Evolutionary conservation across 169 alveolate genomes (phyloP).

Genomic region (Plasmodium gonderi): DNA sequence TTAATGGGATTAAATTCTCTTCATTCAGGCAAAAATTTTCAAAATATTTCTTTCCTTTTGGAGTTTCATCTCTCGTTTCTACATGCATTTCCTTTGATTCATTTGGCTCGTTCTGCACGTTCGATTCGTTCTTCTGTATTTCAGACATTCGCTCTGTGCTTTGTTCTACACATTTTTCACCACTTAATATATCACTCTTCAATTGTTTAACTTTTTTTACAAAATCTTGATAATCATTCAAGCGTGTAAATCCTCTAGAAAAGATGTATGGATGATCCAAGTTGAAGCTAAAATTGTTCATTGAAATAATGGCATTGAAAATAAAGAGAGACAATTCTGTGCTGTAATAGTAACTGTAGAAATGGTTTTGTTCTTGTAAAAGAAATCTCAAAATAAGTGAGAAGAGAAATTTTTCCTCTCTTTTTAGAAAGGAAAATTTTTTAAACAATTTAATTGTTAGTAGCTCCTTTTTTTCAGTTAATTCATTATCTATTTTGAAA

Average conservation of each 20-base stretch:
- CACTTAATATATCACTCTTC: no score
- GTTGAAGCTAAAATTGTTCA: slow-evolving; percentile 34
- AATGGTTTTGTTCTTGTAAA: slow-evolving; percentile 58
- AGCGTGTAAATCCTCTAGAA: slow-evolving; percentile 2
- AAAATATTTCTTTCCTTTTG: not conserved
- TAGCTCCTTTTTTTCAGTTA: not conserved
- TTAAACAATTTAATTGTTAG: not conserved
- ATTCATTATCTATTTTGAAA: slow-evolving; percentile 35
- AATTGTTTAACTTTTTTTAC: not conserved
- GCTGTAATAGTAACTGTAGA: slow-evolving; percentile 50
- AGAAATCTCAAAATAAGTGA: slow-evolving; percentile 23
- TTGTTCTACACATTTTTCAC: no score
- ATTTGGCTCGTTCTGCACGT: no score
- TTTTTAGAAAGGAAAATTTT: slow-evolving; percentile 20
- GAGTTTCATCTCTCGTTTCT: no score
- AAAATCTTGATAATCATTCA: slow-evolving; percentile 2
- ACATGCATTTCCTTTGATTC: no score
- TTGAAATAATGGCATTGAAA: slow-evolving; percentile 50
- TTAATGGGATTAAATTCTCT: not conserved
- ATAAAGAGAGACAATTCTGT: slow-evolving; percentile 38
- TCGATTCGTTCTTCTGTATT: no score
- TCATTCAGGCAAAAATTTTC: slow-evolving; percentile 6
- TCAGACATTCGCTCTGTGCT: no score
- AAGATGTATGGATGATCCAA: slow-evolving; percentile 5
- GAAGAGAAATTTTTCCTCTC: slow-evolving; percentile 30